These are phyloP conservation scores for Cylindrotheca closterium DNA, from an alignment of 108 stramenopile genomes.

Conservation along the genomic window DNA sequence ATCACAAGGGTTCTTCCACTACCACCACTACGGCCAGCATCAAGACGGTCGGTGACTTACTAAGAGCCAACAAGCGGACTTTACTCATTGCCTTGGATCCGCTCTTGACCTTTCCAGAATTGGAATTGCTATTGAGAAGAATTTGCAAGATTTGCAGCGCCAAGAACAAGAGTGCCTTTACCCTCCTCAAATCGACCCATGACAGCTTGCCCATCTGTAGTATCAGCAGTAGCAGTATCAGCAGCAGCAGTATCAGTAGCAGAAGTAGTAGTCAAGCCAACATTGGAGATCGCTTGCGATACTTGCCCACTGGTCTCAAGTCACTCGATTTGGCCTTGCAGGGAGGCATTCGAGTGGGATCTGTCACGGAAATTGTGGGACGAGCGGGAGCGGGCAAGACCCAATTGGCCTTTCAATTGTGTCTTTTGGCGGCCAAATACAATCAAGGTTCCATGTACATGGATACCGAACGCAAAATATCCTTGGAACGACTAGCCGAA, in stretches of 20 bases:
- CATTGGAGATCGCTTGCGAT: conserved; percentile 19
- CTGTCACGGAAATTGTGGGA: conserved; percentile 76
- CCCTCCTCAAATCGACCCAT: conserved; percentile 25
- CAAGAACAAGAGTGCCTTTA: conserved; percentile 30
- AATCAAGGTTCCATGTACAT: conserved; percentile 70
- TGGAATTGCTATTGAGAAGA: conserved; percentile 37
- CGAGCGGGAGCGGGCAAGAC: conserved; percentile 80
- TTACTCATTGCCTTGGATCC: conserved; percentile 69
- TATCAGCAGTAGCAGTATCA: neutral
- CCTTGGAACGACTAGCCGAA: conserved; percentile 57
- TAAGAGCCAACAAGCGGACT: conserved; percentile 38
- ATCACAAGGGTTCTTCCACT: no score
- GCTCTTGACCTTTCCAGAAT: conserved; percentile 67
- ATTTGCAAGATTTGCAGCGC: conserved; percentile 45
- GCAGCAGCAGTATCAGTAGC: neutral
- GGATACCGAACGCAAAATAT: conserved; percentile 83
- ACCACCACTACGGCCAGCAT: conserved; percentile 26
- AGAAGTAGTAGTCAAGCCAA: neutral
- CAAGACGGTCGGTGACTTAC: conserved; percentile 57
- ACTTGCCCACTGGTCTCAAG: conserved; percentile 56
- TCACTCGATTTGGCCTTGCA: conserved; percentile 46
- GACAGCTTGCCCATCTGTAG: neutral
- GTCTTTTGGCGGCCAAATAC: conserved; percentile 55
- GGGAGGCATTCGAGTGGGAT: conserved; percentile 67
- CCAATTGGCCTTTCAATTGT: conserved; percentile 73